Base-by-base conservation (phyloP, 495 filamentous ascomycete genomes). In the Extremus antarcticus region DNA sequence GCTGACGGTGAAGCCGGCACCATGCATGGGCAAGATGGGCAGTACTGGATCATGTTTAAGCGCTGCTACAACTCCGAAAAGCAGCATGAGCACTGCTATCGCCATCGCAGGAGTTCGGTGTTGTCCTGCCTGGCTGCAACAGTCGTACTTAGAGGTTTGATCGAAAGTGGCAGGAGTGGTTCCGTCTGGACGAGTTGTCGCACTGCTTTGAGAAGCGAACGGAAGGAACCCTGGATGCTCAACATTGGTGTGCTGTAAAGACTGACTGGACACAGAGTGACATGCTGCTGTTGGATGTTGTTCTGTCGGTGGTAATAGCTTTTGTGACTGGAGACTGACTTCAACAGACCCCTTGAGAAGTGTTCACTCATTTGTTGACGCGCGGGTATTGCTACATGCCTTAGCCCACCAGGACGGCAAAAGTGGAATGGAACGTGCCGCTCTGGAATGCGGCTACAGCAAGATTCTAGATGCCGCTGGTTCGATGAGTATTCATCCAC, bases 1-100 rank as follows among this genome's bases (percentile, higher is more conserved):
- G 49, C 47, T 53, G 19, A 58, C 16, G 9, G 43, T 48, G 56
- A 55, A 57, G 11, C 25, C 23, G 2, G 15, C 43, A 43, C 41
- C 41, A 45, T 45, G 41, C 35, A 9, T n/a, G n/a, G n/a, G 20
- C 9, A 39, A n/a, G 41, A 45, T 4, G 7, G 41, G 41, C 4
- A 45, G 41, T 21, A 21, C 19, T 7, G 41, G 19, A 21, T 21
- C 41, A 7, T n/a, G 7, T 45, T 45, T 45, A 3, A 45, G 41
- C 41, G 41, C 41, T 45, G 41, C n/a, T n/a, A 17, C n/a, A 9
- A n/a, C 41, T 21, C 41, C 41, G 19, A 45, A 7, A 17, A 45
- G 41, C 7, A 45, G n/a, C 19, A 45, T 4, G n/a, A 45, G 4
- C 41, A n/a, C 17, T 17, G 41, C 19, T 45, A 45, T 17, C 41